Conservation (phyloP, 1,284 basidiomycete genomes). For the Heterobasidion occidentale region DNA sequence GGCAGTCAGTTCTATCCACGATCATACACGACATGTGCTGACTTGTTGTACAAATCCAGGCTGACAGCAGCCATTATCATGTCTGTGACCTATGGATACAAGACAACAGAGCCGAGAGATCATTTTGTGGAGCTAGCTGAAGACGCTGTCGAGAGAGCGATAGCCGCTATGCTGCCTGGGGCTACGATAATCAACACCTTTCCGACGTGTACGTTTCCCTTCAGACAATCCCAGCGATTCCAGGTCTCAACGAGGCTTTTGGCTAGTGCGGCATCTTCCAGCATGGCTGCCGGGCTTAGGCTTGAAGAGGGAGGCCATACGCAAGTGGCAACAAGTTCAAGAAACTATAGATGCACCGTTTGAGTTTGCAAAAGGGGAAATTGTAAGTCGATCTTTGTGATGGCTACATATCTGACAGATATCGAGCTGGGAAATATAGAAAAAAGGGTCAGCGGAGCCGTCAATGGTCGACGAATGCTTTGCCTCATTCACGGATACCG, state of each 20-base stretch:
- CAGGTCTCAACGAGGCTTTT: too few species aligned
- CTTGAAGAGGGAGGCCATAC: not conserved
- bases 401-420: not conserved
- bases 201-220: not conserved
- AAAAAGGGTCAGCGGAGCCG: too few species aligned
- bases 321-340: not conserved
- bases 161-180: not conserved
- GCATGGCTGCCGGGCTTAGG: not conserved
- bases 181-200: constrained; percentile 4
- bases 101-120: not conserved
- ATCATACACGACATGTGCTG: not conserved
- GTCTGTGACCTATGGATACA: constrained; percentile 5
- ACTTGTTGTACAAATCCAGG: not conserved
- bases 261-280: not conserved
- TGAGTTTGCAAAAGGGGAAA: not conserved
- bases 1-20: not conserved
- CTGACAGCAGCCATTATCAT: not conserved
- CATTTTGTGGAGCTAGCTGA: not conserved
- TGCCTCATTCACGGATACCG: too few species aligned
- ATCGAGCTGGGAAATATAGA: too few species aligned
- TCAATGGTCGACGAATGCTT: too few species aligned
- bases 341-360: not conserved
- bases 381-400: not conserved
- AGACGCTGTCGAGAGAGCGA: not conserved
- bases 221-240: too few species aligned